Conservation (phyloP, 164 flowering plant species). For the Tetrastigma voinierianum region DNA sequence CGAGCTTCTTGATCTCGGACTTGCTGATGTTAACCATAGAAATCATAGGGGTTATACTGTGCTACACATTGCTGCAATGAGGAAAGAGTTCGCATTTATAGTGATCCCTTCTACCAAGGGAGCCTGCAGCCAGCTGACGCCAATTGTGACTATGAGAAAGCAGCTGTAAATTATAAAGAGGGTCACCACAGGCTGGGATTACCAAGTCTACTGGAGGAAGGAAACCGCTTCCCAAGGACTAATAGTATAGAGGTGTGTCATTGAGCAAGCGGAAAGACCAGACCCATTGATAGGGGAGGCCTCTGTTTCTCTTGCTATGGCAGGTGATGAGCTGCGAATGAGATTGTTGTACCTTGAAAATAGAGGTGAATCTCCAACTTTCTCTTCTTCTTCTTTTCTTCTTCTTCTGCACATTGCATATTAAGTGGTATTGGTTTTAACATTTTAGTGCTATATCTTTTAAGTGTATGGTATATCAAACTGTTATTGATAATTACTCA, state of each 20-base stretch:
- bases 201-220: constrained; percentile 56
- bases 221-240: constrained; percentile 66
- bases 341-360: constrained; percentile 82
- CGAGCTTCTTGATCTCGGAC: constrained; percentile 77
- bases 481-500: no score
- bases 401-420: not conserved
- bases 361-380: constrained; percentile 58
- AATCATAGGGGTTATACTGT: constrained; percentile 73
- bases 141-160: constrained; percentile 85
- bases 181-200: constrained; percentile 64
- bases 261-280: constrained; percentile 92
- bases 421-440: not conserved
- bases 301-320: constrained; percentile 75
- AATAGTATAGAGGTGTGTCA: constrained; percentile 77
- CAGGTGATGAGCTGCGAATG: constrained; percentile 78
- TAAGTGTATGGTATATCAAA: no score
- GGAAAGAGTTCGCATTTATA: constrained; percentile 82
- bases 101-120: constrained; percentile 89
- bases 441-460: no score
- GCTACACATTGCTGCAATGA: constrained; percentile 83
- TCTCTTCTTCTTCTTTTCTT: not conserved
- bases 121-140: constrained; percentile 67
- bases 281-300: constrained; percentile 86
- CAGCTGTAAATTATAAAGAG: constrained; percentile 85
- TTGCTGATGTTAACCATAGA: constrained; percentile 74